A percentile compares a stretch with the other conserved stretches of the same genome.
Conservation (phyloP, 2,329 filamentous ascomycete species). For the Drechslerella dactyloides region DNA sequence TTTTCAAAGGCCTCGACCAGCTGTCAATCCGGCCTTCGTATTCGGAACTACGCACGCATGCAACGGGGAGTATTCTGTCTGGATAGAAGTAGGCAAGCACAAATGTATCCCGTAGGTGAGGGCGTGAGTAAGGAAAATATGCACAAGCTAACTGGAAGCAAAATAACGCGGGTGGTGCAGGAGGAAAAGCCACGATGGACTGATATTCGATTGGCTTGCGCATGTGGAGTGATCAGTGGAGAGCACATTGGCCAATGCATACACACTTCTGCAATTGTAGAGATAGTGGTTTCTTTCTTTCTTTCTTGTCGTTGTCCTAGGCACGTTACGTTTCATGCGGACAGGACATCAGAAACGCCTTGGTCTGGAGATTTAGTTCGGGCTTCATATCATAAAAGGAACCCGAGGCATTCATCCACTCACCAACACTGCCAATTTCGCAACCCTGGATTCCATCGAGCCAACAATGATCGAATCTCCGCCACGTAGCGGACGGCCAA, state of each 20-base stretch:
- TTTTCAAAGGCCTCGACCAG: conserved; percentile 4
- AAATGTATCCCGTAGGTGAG: neutral
- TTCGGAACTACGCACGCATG: conserved; percentile 1
- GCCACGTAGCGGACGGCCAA: neutral
- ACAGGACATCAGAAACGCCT: neutral
- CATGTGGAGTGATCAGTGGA: conserved; percentile 5
- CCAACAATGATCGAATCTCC: conserved; percentile 2
- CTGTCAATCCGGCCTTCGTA: conserved; percentile 9
- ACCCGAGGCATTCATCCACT: conserved; percentile 3
- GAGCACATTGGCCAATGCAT: conserved; percentile 4
- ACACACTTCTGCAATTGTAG: neutral
- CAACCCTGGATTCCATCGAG: conserved; percentile 2
- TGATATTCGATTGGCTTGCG: conserved; percentile 9
- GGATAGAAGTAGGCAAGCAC: neutral
- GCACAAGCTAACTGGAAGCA: neutral
- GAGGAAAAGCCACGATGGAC: conserved; percentile 7
- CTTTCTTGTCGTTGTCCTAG: neutral
- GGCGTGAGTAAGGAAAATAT: too few relatives aligned
- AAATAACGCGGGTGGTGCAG: conserved; percentile 12
- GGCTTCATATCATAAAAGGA: neutral
- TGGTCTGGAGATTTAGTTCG: neutral
- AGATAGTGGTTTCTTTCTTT: neutral
- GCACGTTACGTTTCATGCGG: conserved; percentile 2
- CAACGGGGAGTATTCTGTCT: neutral
- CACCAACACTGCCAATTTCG: conserved; percentile 2